A percentile compares a stretch with the other conserved stretches of the same genome.
phyloP scores from a whole-genome alignment of 1,284 basidiomycete species.

The Ustilago loliicola region DNA sequence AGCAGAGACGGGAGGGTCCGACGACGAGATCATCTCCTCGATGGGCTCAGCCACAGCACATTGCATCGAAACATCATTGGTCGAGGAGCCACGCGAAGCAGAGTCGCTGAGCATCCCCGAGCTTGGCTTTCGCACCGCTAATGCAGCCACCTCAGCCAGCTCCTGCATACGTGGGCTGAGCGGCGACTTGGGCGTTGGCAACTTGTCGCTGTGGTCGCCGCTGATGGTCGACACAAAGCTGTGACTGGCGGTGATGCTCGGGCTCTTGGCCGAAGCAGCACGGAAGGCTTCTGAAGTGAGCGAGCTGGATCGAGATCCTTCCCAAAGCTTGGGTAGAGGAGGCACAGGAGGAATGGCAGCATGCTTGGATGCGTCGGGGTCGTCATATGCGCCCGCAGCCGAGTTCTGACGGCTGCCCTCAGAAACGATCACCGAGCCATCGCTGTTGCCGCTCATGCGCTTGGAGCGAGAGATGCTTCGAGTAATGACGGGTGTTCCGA shows the following conservation, averaged over 20 bases:
- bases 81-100: conserved; percentile 31
- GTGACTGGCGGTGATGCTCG: conserved; percentile 30
- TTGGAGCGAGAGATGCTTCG: conserved; percentile 39
- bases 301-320: conserved; percentile 79
- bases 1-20: conserved; percentile 3
- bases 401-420: conserved; percentile 31
- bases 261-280: conserved; percentile 30
- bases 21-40: conserved; percentile 30
- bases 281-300: conserved; percentile 44
- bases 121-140: conserved; percentile 39
- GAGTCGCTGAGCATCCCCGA: conserved; percentile 24
- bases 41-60: conserved; percentile 26
- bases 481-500: conserved; percentile 20
- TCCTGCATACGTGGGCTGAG: conserved; percentile 48
- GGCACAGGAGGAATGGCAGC: conserved; percentile 88
- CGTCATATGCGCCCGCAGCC: conserved; percentile 24
- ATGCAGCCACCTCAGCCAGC: conserved; percentile 44
- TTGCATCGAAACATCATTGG: conserved; percentile 33
- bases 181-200: conserved; percentile 40
- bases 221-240: conserved; percentile 43
- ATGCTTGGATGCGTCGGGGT: conserved; percentile 25
- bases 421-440: conserved; percentile 29
- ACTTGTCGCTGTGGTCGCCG: conserved; percentile 36
- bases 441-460: conserved; percentile 50
- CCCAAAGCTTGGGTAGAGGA: conserved; percentile 90